Evolutionary conservation across 257 asterid genomes (phyloP).

Genomic region (Cynanchum wilfordii): DNA sequence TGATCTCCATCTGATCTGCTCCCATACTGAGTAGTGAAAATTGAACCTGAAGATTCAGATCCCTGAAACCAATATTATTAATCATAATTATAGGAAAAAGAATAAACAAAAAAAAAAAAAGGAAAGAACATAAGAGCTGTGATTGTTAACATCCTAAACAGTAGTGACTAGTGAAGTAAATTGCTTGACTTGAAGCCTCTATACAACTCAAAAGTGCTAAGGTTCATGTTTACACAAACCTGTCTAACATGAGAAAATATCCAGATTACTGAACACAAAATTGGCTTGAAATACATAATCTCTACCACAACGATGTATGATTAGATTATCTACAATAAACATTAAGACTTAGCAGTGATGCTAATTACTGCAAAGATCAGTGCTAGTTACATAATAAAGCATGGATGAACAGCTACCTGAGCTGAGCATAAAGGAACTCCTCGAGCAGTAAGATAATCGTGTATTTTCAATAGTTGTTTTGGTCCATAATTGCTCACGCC

Average conservation of each 20-base stretch:
- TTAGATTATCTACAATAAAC: neutral
- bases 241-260: neutral
- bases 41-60: conserved; percentile 52
- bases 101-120: neutral
- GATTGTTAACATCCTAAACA: neutral
- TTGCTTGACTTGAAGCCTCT: neutral
- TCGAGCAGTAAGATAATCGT: conserved; percentile 67
- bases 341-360: neutral
- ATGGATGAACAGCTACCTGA: conserved; percentile 45
- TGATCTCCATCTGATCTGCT: conserved; percentile 71
- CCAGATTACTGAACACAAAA: neutral
- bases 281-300: neutral
- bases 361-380: neutral
- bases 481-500: conserved; percentile 99
- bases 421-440: conserved; percentile 90
- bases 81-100: neutral
- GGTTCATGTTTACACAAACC: neutral
- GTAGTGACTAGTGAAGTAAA: neutral
- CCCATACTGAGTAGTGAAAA: conserved; percentile 91
- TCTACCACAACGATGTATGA: neutral
- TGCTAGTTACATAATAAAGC: neutral
- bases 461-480: conserved; percentile 72
- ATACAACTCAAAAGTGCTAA: neutral
- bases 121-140: neutral
- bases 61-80: conserved; percentile 13